Evolutionary conservation across 2,329 filamentous ascomycete genomes (phyloP).

Genomic region (Alternaria panax): DNA sequence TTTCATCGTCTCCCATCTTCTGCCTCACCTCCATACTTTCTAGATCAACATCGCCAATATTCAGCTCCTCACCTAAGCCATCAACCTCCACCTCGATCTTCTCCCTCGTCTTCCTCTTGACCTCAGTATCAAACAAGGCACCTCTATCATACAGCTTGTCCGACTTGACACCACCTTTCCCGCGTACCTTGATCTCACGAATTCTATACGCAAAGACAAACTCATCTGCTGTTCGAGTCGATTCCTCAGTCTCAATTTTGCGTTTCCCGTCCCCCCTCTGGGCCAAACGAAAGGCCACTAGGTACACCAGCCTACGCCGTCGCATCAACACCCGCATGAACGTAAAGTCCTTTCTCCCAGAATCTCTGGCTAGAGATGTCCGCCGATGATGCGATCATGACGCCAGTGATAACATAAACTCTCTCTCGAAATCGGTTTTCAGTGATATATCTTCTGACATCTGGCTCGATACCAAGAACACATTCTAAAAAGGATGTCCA

Average conservation of each 20-base stretch:
- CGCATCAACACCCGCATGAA: constrained; percentile 13
- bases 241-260: constrained; percentile 1
- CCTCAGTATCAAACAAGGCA: not conserved
- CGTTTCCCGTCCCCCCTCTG: constrained; percentile 11
- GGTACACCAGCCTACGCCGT: constrained; percentile 13
- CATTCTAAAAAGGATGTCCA: constrained; percentile 18
- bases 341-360: constrained; percentile 1
- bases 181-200: constrained; percentile 13
- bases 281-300: constrained; percentile 8
- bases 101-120: not conserved
- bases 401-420: constrained; percentile 14
- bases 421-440: constrained; percentile 10
- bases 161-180: constrained; percentile 11
- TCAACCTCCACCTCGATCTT: not conserved
- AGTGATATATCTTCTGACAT: constrained; percentile 8
- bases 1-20: not conserved
- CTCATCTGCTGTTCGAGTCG: not conserved
- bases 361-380: not conserved
- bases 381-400: constrained; percentile 11
- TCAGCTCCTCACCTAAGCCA: not conserved
- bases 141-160: constrained; percentile 1
- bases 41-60: not conserved
- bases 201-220: constrained; percentile 21
- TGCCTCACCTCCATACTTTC: not conserved
- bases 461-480: constrained; percentile 9